Percentiles rank a stretch among this genome's conserved stretches.
Conservation (phyloP, 441 rosid species). For the Jatropha podagrica region DNA sequence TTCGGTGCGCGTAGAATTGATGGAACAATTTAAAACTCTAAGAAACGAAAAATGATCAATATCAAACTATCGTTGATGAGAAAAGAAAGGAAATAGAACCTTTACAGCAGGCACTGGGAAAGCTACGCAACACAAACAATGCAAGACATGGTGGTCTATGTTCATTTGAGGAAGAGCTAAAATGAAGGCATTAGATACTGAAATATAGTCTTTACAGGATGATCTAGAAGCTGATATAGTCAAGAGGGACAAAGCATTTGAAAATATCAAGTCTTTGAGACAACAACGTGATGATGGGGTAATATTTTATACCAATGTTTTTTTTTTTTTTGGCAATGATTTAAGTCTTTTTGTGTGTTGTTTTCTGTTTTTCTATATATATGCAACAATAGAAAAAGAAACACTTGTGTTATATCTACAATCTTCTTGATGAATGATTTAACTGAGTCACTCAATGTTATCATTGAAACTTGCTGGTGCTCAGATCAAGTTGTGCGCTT, state of each 20-base stretch:
- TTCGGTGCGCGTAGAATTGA: conserved; percentile 55
- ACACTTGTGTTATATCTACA: not conserved
- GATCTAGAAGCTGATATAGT: conserved; percentile 40
- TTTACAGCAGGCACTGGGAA: conserved; percentile 86
- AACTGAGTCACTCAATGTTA: too few species aligned
- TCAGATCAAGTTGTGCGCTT: too few species aligned
- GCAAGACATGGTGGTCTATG: too few species aligned
- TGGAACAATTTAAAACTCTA: conserved; percentile 50
- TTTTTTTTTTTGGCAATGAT: not conserved
- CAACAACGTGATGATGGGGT: conserved; percentile 59
- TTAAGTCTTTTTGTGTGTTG: not conserved
- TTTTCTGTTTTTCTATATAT: not conserved
- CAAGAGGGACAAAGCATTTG: conserved; percentile 56
- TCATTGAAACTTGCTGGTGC: too few species aligned
- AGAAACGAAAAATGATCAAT: conserved; percentile 61
- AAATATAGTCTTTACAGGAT: conserved; percentile 46
- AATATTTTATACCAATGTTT: conserved; percentile 12
- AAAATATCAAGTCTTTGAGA: conserved; percentile 45
- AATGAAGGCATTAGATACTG: conserved; percentile 40
- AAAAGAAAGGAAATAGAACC: conserved; percentile 85
- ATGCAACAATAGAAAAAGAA: not conserved
- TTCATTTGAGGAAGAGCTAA: conserved; percentile 69
- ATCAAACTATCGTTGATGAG: conserved; percentile 52
- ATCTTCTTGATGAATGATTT: too few species aligned
- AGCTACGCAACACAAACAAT: conserved; percentile 54